These are phyloP conservation scores for Tolypocladium inflatum DNA, from an alignment of 2,329 filamentous ascomycete species.

Conservation along the genomic window DNA sequence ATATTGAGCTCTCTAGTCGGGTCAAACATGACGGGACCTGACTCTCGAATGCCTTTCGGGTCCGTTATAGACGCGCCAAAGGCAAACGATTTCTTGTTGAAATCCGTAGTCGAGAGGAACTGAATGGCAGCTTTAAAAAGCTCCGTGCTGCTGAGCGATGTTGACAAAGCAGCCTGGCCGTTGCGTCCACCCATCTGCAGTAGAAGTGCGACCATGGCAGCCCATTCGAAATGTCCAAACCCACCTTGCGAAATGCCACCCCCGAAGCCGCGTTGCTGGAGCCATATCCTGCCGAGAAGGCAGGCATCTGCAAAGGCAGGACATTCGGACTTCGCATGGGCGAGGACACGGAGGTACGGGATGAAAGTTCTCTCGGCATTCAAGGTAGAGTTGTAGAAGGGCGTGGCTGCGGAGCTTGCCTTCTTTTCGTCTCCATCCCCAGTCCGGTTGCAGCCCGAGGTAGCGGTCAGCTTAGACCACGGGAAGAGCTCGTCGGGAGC, in stretches of 20 bases:
- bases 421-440: conserved; percentile 35
- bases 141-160: conserved; percentile 81
- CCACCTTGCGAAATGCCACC: conserved; percentile 64
- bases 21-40: conserved; percentile 68
- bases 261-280: conserved; percentile 76
- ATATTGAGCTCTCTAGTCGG: conserved; percentile 66
- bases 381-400: conserved; percentile 83
- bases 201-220: conserved; percentile 67
- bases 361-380: conserved; percentile 68
- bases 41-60: conserved; percentile 29
- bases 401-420: conserved; percentile 43
- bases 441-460: conserved; percentile 59
- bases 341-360: conserved; percentile 65
- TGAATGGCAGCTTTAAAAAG: conserved; percentile 93
- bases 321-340: conserved; percentile 59
- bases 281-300: conserved; percentile 77
- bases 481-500: conserved; percentile 62
- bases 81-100: conserved; percentile 56
- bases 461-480: conserved; percentile 58
- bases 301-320: conserved; percentile 73
- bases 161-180: conserved; percentile 62
- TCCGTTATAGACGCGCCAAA: conserved; percentile 27
- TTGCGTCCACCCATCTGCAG: conserved; percentile 68
- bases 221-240: conserved; percentile 91
- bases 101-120: conserved; percentile 66